phyloP scores from a whole-genome alignment of 441 rosid species.

The Pelargonium cotyledonis region DNA sequence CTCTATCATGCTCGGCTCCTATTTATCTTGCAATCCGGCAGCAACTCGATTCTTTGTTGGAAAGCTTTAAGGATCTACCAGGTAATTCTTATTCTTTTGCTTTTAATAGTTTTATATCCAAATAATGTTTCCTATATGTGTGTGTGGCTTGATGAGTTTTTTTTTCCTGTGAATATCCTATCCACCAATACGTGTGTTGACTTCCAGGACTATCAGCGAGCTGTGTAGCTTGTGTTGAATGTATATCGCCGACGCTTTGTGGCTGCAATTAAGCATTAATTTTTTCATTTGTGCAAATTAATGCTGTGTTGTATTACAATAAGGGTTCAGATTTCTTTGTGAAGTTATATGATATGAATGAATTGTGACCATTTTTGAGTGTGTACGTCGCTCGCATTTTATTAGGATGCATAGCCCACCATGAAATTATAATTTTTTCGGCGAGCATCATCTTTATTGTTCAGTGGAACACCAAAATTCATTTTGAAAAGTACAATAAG shows the following conservation, averaged over 20 bases:
- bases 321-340: background rate
- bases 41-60: constrained; percentile 37
- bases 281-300: background rate
- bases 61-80: constrained; percentile 30
- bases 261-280: background rate
- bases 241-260: no score
- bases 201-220: no score
- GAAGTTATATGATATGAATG: no score
- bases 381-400: no score
- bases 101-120: background rate
- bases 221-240: no score
- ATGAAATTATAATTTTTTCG: no score
- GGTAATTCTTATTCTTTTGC: constrained; percentile 33
- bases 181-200: background rate
- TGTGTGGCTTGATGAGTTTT: no score
- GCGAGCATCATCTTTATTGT: background rate
- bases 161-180: background rate
- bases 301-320: background rate
- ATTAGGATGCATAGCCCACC: no score
- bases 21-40: constrained; percentile 49
- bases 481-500: background rate
- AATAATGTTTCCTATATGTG: background rate
- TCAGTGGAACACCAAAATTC: no score
- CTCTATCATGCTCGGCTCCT: constrained; percentile 48
- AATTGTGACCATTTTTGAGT: no score